Evolutionary conservation across 768 basidiomycete species (phyloP).

Genomic region (Ramaria rubella): DNA sequence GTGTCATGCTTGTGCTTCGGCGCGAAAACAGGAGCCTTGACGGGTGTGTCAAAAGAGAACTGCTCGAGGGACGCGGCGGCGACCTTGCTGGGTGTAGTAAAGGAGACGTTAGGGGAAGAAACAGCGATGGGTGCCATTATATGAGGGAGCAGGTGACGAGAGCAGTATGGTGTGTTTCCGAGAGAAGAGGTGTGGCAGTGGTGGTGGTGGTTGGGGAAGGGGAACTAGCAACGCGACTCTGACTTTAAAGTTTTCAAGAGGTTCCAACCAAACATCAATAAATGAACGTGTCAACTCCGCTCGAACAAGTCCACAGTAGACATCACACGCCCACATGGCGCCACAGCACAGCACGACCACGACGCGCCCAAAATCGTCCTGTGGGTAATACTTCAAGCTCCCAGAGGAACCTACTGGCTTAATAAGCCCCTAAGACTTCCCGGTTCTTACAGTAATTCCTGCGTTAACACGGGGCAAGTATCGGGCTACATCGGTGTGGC

Average conservation of each 20-base stretch:
- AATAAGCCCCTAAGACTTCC: no score
- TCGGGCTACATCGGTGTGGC: neutral
- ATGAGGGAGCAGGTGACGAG: neutral
- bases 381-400: no score
- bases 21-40: constrained; percentile 5
- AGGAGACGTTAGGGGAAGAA: neutral
- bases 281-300: constrained; percentile 10
- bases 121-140: constrained; percentile 4
- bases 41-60: constrained; percentile 7
- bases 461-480: neutral
- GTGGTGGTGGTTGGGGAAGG: neutral
- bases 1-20: constrained; percentile 2
- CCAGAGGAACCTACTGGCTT: no score
- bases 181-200: neutral
- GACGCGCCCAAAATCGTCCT: no score
- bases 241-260: neutral
- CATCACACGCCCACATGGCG: neutral
- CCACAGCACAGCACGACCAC: neutral
- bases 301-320: no score
- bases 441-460: no score
- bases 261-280: constrained; percentile 8
- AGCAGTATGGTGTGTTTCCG: neutral
- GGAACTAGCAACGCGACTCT: neutral
- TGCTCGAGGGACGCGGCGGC: constrained; percentile 10
- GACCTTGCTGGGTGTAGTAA: constrained; percentile 7